Evolutionary conservation across 805 yeast species (phyloP), one percentile per base, ranked within the genome.

Genomic region (Crinitomyces ghanaensis): DNA sequence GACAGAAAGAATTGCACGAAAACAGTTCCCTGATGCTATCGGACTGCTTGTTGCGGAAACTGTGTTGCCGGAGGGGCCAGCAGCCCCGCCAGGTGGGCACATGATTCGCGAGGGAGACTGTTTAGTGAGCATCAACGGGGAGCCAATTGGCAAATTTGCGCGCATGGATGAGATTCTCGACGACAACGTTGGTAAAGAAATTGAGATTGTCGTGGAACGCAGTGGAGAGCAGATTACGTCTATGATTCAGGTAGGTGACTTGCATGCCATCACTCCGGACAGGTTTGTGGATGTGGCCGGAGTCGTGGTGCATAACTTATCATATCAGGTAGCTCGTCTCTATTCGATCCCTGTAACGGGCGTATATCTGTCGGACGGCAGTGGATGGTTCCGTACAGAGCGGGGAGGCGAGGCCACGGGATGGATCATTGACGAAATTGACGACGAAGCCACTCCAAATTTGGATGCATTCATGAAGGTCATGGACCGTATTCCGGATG

Each of bases 301-400:
- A 35, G 93, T 93, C 1, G 70, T 83, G 0, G 83, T 85, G 58
- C 84, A 85, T 50, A 77, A 81, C 34, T 58, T 86, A 43, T 78
- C 93, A 32, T 86, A 86, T 53, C 95, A 86, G 56, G 65, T 85
- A 59, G 95, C 95, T 2, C 70, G 94, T 49, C 68, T 75, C 31
- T 83, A 74, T 49, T 82, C 86, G 20, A 68, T 85, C 19, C 91
- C 95, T 0, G 91, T 80, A 2, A 68, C 62, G 43, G 96, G 96
- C 25, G 93, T 86, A 1, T 84, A 72, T 51, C 66, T 82, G 26
- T 77, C 78, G 44, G 72, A 77, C 45, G 82, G 91, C 0, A 66
- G 81, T 2, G 88, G 88, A 0, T 76, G 88, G 0, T 84, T 86
- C 57, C 40, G 55, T 28, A 47, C 55, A 5, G 53, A 53, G 19